phyloP scores from a whole-genome alignment of 2,329 filamentous ascomycete species.

The Boeremia lycopersici region DNA sequence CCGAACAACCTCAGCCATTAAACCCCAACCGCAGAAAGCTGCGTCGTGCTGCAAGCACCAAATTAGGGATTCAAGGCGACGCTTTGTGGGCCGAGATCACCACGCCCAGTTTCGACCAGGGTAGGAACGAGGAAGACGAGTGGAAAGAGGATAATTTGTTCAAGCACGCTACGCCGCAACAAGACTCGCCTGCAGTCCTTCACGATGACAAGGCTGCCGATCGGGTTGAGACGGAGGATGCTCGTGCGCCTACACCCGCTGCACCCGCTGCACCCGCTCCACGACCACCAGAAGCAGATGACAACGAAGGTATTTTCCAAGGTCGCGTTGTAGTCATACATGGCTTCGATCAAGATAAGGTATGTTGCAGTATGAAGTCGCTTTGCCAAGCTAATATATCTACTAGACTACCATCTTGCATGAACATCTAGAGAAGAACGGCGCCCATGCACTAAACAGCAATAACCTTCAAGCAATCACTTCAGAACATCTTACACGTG shows the following conservation, averaged over 20 bases:
- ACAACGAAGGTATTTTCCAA: slow-evolving; percentile 50
- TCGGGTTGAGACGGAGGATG: neutral
- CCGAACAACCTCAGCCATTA: slow-evolving; percentile 35
- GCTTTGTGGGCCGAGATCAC: slow-evolving; percentile 92
- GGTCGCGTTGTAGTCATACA: slow-evolving; percentile 50
- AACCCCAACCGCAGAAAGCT: slow-evolving; percentile 73
- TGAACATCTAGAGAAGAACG: slow-evolving; percentile 41
- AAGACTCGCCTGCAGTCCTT: slow-evolving; percentile 13
- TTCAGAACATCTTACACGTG: slow-evolving; percentile 36
- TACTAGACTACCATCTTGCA: slow-evolving; percentile 42
- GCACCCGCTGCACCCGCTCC: neutral
- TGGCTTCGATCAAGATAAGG: slow-evolving; percentile 53
- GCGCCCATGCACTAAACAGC: slow-evolving; percentile 41
- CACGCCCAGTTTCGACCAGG: slow-evolving; percentile 44
- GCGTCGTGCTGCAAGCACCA: slow-evolving; percentile 84
- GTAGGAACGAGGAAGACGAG: slow-evolving; percentile 36
- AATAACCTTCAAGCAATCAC: slow-evolving; percentile 33
- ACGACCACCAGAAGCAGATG: slow-evolving; percentile 1
- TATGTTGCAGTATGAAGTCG: slow-evolving; percentile 22
- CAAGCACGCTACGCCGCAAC: slow-evolving; percentile 28
- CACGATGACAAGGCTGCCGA: slow-evolving; percentile 3
- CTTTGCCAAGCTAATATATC: slow-evolving; percentile 25
- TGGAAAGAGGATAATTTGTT: slow-evolving; percentile 40
- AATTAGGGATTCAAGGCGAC: slow-evolving; percentile 78
- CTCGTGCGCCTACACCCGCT: neutral